Base-by-base conservation (phyloP, 1,139 yeast species). In the Yamadazyma diddensiae region DNA sequence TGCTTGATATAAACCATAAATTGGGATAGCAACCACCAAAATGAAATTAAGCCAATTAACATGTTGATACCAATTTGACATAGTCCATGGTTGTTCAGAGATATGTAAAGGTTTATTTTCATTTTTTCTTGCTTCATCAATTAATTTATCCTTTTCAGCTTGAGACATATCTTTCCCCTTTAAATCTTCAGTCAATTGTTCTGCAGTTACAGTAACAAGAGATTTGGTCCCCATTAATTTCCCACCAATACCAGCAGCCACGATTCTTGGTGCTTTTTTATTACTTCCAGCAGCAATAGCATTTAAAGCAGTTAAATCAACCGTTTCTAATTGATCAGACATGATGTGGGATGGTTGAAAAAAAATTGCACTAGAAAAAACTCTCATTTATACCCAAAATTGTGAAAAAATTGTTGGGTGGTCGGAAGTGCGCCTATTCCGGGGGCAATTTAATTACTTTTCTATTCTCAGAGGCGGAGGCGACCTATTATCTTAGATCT, bases 71-170 rank as follows among this genome's bases (percentile, higher is more conserved):
- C 96, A 90, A 68, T 92, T 92, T 39, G 67, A 43, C 43, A 70
- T 42, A 11, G 97, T 90, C 86, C 94, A 84, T 8, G 96, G 95
- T 66, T 83, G 81, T 59, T 94, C 98, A 30, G 92, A 79, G 43
- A 92, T 90, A 60, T 92, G 97, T 40, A 68, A 70, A 42, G 60
- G 63, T 17, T 32, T 29, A 35, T 66, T 63, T 33, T 65, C 57
- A 47, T 31, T 22, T 45, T 67, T 71, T 25, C 62, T 69, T 45
- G 66, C 66, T 45, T 76, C 77, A 13, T 23, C 16, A 10, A 36
- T 28, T 31, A 65, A 64, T 41, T 65, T 69, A 50, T 80, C 86
- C 55, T 71, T 78, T 41, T 69, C 77, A 33, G 74, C 64, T 41
- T 77, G 59, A 30, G 40, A 31, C 8, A 42, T 55, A 14, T 31